Base-by-base conservation (phyloP, 2,329 filamentous ascomycete species). In the Tolypocladium album region DNA sequence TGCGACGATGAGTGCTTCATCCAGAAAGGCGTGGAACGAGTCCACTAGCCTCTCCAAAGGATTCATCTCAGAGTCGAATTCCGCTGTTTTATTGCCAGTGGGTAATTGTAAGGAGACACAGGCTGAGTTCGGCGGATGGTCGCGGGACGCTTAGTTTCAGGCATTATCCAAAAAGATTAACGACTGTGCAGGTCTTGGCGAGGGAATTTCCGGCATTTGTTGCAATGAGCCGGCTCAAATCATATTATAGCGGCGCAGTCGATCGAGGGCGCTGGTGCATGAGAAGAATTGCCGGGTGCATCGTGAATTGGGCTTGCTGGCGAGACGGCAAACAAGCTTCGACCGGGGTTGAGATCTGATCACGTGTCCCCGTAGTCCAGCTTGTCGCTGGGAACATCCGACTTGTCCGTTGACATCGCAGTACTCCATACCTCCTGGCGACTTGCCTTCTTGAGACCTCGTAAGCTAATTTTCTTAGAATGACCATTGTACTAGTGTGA, bases 1-100 rank as follows among this genome's bases (percentile, higher is more conserved):
- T 4, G 90, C 87, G 59, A 88, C 81, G 61, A 97, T 83, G 15
- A 93, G 80, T 0, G 90, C 83, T 64, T 91, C 84, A 65, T 97
- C 92, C 47, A 97, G 74, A 22, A 87, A 82, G 31, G 88, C 83
- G 69, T 86, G 87, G 68, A 90, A 93, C 64, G 88, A 84, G 62
- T 85, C 80, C 69, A 71, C 70, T 47, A 71, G 60, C 59, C 65
- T 64, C 57, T 68, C 67, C 55, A 69, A 42, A 58, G 64, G 67
- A 27, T 66, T 64, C 56, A 66, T 62, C 42, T 67, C 61, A 11
- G 63, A 61, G 58, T 64, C 62, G 50, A 68, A 71, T 71, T 58
- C 59, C 63, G 58, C 56, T 58, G 61, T 52, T 55, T 40, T 36
- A 27, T 39, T 20, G n/a, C 24, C 15, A 27, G 56, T 24, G n/a